Evolutionary conservation across 169 alveolate genomes (phyloP).

Genomic region (Plasmodium vivax): DNA sequence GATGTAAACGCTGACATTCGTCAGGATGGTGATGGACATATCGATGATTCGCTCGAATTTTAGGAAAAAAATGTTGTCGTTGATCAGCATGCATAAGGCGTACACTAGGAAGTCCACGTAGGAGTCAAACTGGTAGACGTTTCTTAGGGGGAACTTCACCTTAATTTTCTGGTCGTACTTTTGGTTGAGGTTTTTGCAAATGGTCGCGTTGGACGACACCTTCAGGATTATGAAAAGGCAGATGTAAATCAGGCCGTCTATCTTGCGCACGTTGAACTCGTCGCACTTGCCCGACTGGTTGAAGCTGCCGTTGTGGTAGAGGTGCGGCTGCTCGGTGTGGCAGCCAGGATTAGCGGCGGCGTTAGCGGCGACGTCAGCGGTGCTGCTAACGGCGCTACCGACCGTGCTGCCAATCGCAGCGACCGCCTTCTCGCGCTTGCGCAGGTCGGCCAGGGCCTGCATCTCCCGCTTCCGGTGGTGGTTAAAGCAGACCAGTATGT

Average conservation of each 20-base stretch:
- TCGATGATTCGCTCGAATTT: slow-evolving; percentile 66
- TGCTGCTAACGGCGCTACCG: neutral
- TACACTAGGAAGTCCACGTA: slow-evolving; percentile 60
- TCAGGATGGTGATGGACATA: slow-evolving; percentile 67
- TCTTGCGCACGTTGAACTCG: slow-evolving; percentile 57
- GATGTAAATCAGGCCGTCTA: slow-evolving; percentile 63
- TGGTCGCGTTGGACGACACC: slow-evolving; percentile 34
- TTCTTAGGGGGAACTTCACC: slow-evolving; percentile 37
- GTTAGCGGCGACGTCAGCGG: neutral
- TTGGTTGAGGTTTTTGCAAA: slow-evolving; percentile 66
- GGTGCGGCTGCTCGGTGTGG: neutral
- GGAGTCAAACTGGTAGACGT: slow-evolving; percentile 26
- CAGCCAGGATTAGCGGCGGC: neutral
- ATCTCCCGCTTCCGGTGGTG: slow-evolving; percentile 39
- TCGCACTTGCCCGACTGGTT: slow-evolving; percentile 26
- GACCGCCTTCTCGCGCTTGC: neutral
- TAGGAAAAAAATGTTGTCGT: slow-evolving; percentile 60
- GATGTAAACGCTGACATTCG: slow-evolving; percentile 69
- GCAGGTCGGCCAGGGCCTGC: slow-evolving; percentile 3
- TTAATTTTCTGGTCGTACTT: slow-evolving; percentile 53
- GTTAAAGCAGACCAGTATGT: slow-evolving; percentile 49
- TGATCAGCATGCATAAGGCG: slow-evolving; percentile 19
- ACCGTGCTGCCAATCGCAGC: no score
- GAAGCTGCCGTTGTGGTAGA: slow-evolving; percentile 41
- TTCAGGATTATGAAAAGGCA: slow-evolving; percentile 66